Percentiles rank a stretch among this genome's conserved stretches.
Conservation (phyloP, 2,329 filamentous ascomycete genomes). For the Fusarium sp. region DNA sequence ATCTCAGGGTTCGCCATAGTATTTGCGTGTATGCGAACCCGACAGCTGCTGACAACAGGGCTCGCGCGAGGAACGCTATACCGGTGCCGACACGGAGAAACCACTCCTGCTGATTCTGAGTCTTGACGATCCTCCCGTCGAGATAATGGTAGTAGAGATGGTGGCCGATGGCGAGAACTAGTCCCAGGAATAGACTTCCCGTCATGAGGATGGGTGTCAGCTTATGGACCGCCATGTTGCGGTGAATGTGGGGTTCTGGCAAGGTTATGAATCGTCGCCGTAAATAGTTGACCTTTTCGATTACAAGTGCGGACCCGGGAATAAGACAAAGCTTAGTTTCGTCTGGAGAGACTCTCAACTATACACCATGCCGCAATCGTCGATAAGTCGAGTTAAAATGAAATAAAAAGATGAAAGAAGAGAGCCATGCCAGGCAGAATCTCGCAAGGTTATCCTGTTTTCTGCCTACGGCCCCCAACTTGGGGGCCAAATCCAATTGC, state of each 20-base stretch:
- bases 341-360: accelerated
- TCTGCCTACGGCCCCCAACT: background rate
- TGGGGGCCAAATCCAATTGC: background rate
- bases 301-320: background rate
- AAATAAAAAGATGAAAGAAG: too few species aligned
- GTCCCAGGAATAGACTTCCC: background rate
- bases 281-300: background rate
- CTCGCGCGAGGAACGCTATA: background rate
- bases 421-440: background rate
- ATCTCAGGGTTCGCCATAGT: background rate
- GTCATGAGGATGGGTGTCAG: conserved; percentile 1
- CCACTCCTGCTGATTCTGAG: conserved; percentile 16
- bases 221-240: background rate
- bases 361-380: too few species aligned
- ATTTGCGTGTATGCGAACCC: conserved; percentile 13
- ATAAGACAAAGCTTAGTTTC: accelerated
- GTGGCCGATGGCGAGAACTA: background rate
- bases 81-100: conserved; percentile 11
- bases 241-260: background rate
- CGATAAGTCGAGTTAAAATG: accelerated
- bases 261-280: background rate
- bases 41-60: background rate
- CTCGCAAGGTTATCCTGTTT: background rate
- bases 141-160: conserved; percentile 8
- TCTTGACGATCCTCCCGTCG: background rate